Percentiles rank a stretch among this genome's conserved stretches.
phyloP scores from a whole-genome alignment of 2,329 filamentous ascomycete species.

The Diaporthe longicolla region DNA sequence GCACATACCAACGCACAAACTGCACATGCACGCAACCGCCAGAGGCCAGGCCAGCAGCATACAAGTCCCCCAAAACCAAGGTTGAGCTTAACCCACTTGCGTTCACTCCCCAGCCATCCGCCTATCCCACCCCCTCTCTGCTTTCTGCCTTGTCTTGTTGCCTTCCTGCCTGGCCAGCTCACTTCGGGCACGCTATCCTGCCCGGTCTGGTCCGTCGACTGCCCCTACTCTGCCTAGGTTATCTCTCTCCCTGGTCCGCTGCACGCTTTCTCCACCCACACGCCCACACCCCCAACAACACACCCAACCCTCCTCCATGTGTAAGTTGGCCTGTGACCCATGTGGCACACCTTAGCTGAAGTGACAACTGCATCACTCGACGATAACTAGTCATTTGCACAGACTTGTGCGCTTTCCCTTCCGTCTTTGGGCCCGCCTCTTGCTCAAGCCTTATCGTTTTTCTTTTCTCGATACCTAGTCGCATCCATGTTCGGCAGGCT shows the following conservation, averaged over 20 bases:
- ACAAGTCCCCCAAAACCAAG: constrained; percentile 8
- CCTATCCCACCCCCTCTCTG: constrained; percentile 1
- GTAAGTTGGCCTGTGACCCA: constrained; percentile 27
- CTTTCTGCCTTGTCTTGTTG: background rate
- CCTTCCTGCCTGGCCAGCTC: constrained; percentile 5
- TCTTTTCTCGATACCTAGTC: background rate
- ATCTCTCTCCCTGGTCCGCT: constrained; percentile 9
- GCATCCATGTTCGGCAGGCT: constrained; percentile 37
- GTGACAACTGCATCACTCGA: constrained; percentile 23
- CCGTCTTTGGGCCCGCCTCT: background rate
- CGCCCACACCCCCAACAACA: constrained; percentile 11
- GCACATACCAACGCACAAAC: constrained; percentile 10
- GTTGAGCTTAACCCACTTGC: background rate
- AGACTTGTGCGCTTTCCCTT: constrained; percentile 23
- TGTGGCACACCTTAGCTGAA: constrained; percentile 22
- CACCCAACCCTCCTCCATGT: constrained; percentile 25
- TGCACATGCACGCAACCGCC: constrained; percentile 15
- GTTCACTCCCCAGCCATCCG: constrained; percentile 17
- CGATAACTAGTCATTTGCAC: constrained; percentile 33
- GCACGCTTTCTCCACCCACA: constrained; percentile 21
- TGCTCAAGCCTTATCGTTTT: constrained; percentile 20
- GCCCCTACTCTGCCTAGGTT: constrained; percentile 6
- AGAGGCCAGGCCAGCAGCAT: background rate
- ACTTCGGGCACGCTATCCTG: constrained; percentile 9
- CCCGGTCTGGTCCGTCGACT: background rate